Conservation (phyloP, 2,329 filamentous ascomycete genomes). For the Pseudocercospora pini-densiflorae region DNA sequence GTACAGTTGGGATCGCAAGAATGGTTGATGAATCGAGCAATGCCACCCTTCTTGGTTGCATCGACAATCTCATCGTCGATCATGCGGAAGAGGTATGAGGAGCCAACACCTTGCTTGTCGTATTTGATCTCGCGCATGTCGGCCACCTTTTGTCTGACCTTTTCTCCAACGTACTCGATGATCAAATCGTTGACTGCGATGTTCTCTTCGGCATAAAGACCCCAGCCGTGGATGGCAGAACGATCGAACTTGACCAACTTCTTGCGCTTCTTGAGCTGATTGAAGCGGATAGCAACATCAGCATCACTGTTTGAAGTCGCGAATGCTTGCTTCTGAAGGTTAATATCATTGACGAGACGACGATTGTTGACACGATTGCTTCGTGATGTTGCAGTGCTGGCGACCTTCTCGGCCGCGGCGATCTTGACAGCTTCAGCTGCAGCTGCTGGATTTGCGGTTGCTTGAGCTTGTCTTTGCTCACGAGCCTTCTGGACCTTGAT, state of each 20-base stretch:
- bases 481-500: constrained; percentile 92
- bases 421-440: constrained; percentile 69
- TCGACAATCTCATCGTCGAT: constrained; percentile 98
- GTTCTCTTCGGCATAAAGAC: constrained; percentile 95
- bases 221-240: constrained; percentile 99
- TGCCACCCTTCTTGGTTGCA: constrained; percentile 97
- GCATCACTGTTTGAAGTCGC: constrained; percentile 71
- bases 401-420: constrained; percentile 71
- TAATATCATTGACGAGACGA: constrained; percentile 90
- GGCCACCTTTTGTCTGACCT: constrained; percentile 95
- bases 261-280: constrained; percentile 99
- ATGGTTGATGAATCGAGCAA: constrained; percentile 98
- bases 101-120: constrained; percentile 94
- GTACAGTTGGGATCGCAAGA: constrained; percentile 98
- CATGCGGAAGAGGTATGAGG: constrained; percentile 96
- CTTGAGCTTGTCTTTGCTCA: constrained; percentile 84
- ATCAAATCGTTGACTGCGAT: constrained; percentile 99
- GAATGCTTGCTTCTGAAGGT: constrained; percentile 82
- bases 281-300: constrained; percentile 93
- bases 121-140: constrained; percentile 92
- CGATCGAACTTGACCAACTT: constrained; percentile 98
- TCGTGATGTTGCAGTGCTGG: constrained; percentile 86
- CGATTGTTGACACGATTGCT: constrained; percentile 96
- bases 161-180: constrained; percentile 98
- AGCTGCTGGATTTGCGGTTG: constrained; percentile 66